Evolutionary conservation across 2,329 filamentous ascomycete species (phyloP), one percentile per base, ranked within the genome.

Genomic region (Spiromastix sp.): DNA sequence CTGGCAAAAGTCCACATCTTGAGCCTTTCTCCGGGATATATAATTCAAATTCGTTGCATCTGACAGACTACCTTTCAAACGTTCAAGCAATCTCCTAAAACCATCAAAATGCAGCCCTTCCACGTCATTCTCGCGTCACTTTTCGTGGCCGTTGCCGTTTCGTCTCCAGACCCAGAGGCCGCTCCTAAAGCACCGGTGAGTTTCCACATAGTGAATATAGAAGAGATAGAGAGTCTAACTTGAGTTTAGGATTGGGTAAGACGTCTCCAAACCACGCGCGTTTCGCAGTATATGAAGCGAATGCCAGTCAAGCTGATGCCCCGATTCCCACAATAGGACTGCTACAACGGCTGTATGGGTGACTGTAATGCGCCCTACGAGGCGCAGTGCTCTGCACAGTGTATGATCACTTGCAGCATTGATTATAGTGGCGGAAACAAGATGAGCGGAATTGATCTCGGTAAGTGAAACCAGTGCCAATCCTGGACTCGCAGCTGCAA

Each of bases 391-490:
- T n/a, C 21, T 24, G 21, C 7, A 24, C 7, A 7, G n/a, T 24
- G 21, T n/a, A n/a, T 7, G 7, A 7, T 24, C 21, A 7, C 7
- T 7, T 24, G 21, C 21, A 7, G 7, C 21, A 7, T 24, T 7
- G 7, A 7, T 7, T 24, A n/a, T 7, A n/a, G 5, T 17, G 16
- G 16, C 11, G 29, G 29, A 31, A 5, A 6, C 4, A 6, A 13
- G 29, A 15, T 4, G 4, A 5, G 5, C 18, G n/a, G 11, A 5
- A 15, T 31, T 31, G 13, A 31, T 31, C 29, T 31, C 29, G 16
- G 29, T 17, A 31, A 17, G 29, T 31, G 29, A 18, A 31, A 31
- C 29, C 29, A 31, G 19, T 31, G 27, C 27, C 29, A n/a, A n/a
- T n/a, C n/a, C n/a, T n/a, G n/a, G n/a, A n/a, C n/a, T n/a, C n/a